Base-by-base conservation (phyloP, 805 yeast genomes). In the Zygoascus flipseniorum region DNA sequence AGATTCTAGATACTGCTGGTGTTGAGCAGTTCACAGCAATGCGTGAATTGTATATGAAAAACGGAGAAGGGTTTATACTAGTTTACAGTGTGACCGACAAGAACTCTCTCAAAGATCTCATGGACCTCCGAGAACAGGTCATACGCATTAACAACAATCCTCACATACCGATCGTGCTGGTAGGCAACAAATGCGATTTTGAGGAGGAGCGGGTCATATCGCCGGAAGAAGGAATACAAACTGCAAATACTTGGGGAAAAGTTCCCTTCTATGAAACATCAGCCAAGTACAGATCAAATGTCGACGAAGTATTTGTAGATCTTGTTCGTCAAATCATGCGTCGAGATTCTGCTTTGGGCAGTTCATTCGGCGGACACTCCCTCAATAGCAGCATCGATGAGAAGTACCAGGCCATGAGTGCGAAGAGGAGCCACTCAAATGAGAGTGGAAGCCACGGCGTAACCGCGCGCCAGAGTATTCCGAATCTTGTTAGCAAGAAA, bases 21-120 rank as follows among this genome's bases (percentile, higher is more conserved):
- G 84, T 84, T 56, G 96, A 96, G 20, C 97, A 90, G 70, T 92
- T 89, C 73, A 87, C 96, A 0, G 96, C 97, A 9, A 89, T 92
- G 96, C 74, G 97, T 59, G 97, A 90, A 54, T 65, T 69, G 20
- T 72, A 72, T 59, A 67, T 71, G 54, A 87, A 88, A 60, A 83
- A 89, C 48, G 96, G 97, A 10, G 86, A 85, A 64, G 97, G 97
- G 4, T 92, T 92, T 65, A 68, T 93, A 50, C 75, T 92, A 51
- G 96, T 89, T 1, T 92, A 92, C 68, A 81, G 90, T 35, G 85
- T 89, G 58, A 86, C 89, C 47, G 86, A 86, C 57, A 78, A 82
- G 59, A 78, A 80, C 59, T 84, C 97, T 3, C 72, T 90, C 56
- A 77, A 83, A 57, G 97, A 89, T 69, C 73, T 92, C 57, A 70